A percentile compares a stretch with the other conserved stretches of the same genome.
Evolutionary conservation across 306 rosid species (phyloP).

Genomic region (Vigna hirtella): DNA sequence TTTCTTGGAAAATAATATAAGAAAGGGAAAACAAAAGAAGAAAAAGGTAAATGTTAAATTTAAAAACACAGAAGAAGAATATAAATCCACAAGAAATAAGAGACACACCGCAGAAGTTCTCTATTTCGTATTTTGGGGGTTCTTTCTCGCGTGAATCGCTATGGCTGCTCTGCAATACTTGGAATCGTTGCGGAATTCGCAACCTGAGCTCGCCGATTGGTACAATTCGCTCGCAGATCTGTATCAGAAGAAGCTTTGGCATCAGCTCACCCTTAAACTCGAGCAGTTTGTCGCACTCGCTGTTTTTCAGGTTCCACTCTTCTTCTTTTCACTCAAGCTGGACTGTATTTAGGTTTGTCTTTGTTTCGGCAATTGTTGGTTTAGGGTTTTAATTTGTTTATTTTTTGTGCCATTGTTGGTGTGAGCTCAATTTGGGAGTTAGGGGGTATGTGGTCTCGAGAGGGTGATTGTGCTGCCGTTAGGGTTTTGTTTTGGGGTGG

Average conservation of each 20-base stretch:
- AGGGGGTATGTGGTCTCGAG: neutral
- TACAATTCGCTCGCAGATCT: constrained; percentile 95
- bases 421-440: constrained; percentile 38
- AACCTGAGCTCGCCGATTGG: constrained; percentile 94
- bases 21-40: too few species aligned
- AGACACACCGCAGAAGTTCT: neutral
- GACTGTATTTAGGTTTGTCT: neutral
- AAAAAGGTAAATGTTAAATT: too few species aligned
- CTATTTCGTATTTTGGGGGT: neutral
- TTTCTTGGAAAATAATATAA: too few species aligned
- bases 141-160: constrained; percentile 11
- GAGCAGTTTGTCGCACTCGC: constrained; percentile 95
- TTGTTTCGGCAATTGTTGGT: neutral
- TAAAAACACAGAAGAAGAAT: too few species aligned
- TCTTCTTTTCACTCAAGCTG: neutral
- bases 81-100: neutral
- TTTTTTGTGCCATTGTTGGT: neutral
- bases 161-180: constrained; percentile 98
- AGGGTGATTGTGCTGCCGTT: neutral
- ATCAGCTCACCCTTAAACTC: constrained; percentile 98
- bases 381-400: constrained; percentile 60
- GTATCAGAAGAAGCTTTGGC: constrained; percentile 99
- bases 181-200: constrained; percentile 82
- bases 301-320: constrained; percentile 76
- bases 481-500: neutral